phyloP scores from a whole-genome alignment of 371 early-diverging fungal species.

The Mucor indicus region DNA sequence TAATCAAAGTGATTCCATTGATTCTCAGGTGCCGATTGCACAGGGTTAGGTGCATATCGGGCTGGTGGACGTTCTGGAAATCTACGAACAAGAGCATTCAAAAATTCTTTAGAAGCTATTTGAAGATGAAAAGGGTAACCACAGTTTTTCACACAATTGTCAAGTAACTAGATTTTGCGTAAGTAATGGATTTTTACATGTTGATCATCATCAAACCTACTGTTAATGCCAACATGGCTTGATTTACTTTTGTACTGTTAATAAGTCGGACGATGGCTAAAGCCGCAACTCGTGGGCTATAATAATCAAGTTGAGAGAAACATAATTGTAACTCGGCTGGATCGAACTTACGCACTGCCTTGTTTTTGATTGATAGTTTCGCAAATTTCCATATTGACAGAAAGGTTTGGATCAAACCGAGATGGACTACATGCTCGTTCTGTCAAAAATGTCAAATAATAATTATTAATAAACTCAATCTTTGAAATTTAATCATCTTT shows the following conservation, averaged over 20 bases:
- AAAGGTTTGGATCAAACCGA: conserved; percentile 73
- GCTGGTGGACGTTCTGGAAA: conserved; percentile 86
- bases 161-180: conserved; percentile 79
- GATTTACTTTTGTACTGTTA: conserved; percentile 67
- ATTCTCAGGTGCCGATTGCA: conserved; percentile 25
- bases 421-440: conserved; percentile 80
- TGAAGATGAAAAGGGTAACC: conserved; percentile 95
- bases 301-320: background rate
- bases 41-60: conserved; percentile 24
- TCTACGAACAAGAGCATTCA: conserved; percentile 87
- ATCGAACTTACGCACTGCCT: conserved; percentile 68
- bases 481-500: background rate
- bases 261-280: conserved; percentile 73
- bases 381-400: conserved; percentile 89
- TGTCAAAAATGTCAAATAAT: conserved; percentile 17
- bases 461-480: background rate
- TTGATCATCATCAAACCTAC: conserved; percentile 35
- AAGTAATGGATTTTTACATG: too few relatives aligned
- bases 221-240: conserved; percentile 72
- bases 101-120: conserved; percentile 89
- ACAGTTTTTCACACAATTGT: conserved; percentile 94
- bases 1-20: conserved; percentile 33
- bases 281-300: conserved; percentile 85
- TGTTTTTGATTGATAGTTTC: conserved; percentile 89
- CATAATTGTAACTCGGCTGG: too few relatives aligned